Conservation (phyloP, 2,329 filamentous ascomycete genomes). For the Trichophyton mentagrophytes region DNA sequence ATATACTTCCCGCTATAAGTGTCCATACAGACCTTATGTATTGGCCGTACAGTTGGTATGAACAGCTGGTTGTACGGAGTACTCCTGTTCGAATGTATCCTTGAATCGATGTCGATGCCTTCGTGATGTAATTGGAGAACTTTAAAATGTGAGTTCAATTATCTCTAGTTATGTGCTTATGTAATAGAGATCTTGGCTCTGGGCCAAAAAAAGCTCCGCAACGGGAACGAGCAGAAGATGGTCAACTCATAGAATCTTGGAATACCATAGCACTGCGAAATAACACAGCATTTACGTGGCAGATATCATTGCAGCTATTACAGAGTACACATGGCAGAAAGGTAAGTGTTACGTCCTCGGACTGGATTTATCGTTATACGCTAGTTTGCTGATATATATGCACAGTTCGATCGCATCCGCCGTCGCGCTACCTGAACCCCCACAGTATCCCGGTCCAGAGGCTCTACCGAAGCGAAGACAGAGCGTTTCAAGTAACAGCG, state of each 20-base stretch:
- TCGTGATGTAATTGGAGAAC: too few species aligned
- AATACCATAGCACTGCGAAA: neutral
- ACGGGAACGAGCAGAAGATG: neutral
- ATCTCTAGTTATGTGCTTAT: neutral
- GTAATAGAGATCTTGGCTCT: neutral
- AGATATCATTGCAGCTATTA: neutral
- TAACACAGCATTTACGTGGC: neutral
- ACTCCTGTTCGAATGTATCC: too few species aligned
- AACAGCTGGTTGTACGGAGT: too few species aligned
- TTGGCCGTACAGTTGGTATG: too few species aligned
- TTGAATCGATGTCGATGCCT: too few species aligned
- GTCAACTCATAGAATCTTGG: neutral
- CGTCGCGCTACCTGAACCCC: slow-evolving; percentile 40
- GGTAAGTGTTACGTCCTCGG: neutral
- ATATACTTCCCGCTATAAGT: too few species aligned
- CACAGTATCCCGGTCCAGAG: slow-evolving; percentile 21
- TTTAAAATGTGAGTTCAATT: too few species aligned
- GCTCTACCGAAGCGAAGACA: slow-evolving; percentile 39
- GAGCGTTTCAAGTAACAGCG: slow-evolving; percentile 34
- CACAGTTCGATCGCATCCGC: slow-evolving; percentile 40
- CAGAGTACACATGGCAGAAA: neutral
- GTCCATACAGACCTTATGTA: too few species aligned
- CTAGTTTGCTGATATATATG: neutral
- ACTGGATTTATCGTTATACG: neutral
- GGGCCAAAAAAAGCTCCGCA: neutral